Evolutionary conservation across 345 rosid species (phyloP).

Genomic region (Eucalyptus pumila): DNA sequence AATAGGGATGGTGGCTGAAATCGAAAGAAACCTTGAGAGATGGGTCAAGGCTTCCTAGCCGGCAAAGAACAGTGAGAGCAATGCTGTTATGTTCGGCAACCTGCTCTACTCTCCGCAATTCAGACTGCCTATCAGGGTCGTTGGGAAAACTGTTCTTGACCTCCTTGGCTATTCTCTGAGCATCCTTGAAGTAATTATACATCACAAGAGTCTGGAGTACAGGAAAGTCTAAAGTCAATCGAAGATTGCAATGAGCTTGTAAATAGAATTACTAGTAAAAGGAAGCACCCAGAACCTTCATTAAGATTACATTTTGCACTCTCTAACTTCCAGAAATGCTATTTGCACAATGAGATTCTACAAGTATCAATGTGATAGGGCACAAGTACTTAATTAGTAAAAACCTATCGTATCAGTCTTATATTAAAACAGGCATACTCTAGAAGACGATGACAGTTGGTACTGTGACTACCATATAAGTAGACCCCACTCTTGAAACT

Average conservation of each 20-base stretch:
- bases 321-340: neutral
- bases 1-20: conserved; percentile 78
- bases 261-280: neutral
- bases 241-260: neutral
- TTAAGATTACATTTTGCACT: neutral
- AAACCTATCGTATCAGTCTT: neutral
- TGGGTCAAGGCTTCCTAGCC: conserved; percentile 39
- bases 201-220: conserved; percentile 32
- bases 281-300: neutral
- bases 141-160: conserved; percentile 56
- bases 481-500: neutral
- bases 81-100: conserved; percentile 88
- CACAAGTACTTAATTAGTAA: neutral
- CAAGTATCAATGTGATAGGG: neutral
- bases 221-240: neutral
- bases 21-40: conserved; percentile 89
- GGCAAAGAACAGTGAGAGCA: conserved; percentile 57
- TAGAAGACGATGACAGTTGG: neutral
- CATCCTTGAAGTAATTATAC: conserved; percentile 83
- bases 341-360: neutral
- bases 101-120: conserved; percentile 64
- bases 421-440: neutral
- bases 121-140: conserved; percentile 65
- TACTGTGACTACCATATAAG: neutral
- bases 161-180: conserved; percentile 77